Evolutionary conservation across 129 eudicot species (phyloP).

Genomic region (Daucus carota): DH1_v3.0 NC_030381.2:46204501-46205000

Average conservation of each 20-base stretch:
- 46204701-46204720: neutral
- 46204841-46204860: neutral
- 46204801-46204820: too few relatives aligned
- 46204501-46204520: constrained; percentile 78
- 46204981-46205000: too few relatives aligned
- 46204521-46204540: constrained; percentile 29
- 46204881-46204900: neutral
- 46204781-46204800: too few relatives aligned
- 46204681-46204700: neutral
- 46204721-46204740: too few relatives aligned
- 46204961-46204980: too few relatives aligned
- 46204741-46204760: too few relatives aligned
- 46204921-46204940: neutral
- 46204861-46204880: neutral
- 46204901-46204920: too few relatives aligned
- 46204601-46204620: neutral
- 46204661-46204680: neutral
- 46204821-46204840: too few relatives aligned
- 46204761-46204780: too few relatives aligned
- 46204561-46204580: neutral
- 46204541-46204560: neutral
- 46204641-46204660: neutral
- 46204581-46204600: neutral
- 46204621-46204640: neutral
- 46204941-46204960: too few relatives aligned